Conservation (phyloP, 2,329 filamentous ascomycete species). For the Botrytis porri region DNA sequence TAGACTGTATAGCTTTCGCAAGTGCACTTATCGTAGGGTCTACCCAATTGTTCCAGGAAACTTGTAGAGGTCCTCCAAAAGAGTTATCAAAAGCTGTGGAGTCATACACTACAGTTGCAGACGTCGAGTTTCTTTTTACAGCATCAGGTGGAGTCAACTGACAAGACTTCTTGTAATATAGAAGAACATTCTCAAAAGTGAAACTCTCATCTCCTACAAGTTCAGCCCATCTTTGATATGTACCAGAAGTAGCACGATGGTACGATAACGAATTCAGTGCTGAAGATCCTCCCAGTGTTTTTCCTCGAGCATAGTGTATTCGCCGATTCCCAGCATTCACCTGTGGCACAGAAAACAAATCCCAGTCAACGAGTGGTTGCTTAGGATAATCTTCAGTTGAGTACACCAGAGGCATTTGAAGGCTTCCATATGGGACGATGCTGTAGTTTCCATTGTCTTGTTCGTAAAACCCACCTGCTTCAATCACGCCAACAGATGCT, state of each 20-base stretch:
- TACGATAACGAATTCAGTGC: conserved; percentile 11
- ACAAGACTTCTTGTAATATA: conserved; percentile 44
- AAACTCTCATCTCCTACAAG: conserved; percentile 44
- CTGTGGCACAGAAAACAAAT: conserved; percentile 21
- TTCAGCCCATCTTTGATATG: conserved; percentile 45
- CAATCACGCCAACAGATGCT: conserved; percentile 24
- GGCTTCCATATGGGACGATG: neutral
- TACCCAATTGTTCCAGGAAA: conserved; percentile 43
- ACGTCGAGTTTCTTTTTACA: conserved; percentile 16
- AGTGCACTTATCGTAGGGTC: conserved; percentile 21
- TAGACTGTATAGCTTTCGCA: conserved; percentile 21
- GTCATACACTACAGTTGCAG: conserved; percentile 22
- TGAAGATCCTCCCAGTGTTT: conserved; percentile 38
- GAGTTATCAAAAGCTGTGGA: conserved; percentile 35
- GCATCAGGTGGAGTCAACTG: conserved; percentile 31
- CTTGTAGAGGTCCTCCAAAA: conserved; percentile 41
- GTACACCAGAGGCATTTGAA: conserved; percentile 18
- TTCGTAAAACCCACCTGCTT: conserved; percentile 25
- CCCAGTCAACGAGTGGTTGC: conserved; percentile 24
- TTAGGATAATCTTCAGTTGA: neutral
- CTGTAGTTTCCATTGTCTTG: conserved; percentile 15
- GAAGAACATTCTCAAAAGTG: conserved; percentile 46
- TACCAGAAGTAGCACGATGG: conserved; percentile 17
- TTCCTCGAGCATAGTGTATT: conserved; percentile 36
- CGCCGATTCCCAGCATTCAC: conserved; percentile 22